Evolutionary conservation across 305 asterid genomes (phyloP).

Genomic region (Fraxinus angustifolia): DNA sequence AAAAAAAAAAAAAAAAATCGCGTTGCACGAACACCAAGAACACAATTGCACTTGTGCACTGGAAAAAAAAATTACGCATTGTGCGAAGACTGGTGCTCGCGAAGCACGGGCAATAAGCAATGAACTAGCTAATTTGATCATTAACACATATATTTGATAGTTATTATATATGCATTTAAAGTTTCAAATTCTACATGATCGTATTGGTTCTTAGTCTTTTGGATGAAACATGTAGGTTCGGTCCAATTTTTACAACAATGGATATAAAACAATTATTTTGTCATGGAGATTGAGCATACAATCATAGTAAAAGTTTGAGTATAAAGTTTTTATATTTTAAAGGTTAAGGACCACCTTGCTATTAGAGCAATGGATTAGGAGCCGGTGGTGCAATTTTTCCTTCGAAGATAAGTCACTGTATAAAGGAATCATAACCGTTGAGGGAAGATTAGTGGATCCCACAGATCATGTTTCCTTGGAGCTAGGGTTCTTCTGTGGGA

Average conservation of each 20-base stretch:
- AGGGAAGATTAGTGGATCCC: neutral
- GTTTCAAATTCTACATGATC: neutral
- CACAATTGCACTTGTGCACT: no score
- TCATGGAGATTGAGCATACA: neutral
- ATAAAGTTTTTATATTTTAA: no score
- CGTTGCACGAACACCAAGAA: no score
- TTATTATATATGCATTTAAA: no score
- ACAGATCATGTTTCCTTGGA: neutral
- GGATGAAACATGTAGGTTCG: neutral
- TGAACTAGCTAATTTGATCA: neutral
- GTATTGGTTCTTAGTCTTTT: neutral
- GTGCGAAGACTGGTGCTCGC: no score
- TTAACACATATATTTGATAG: neutral
- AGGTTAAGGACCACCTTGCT: neutral
- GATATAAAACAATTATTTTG: no score
- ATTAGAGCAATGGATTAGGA: neutral
- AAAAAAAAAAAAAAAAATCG: no score
- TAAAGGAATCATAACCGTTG: neutral
- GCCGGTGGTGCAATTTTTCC: neutral
- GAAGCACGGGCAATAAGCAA: no score
- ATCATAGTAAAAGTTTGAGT: neutral
- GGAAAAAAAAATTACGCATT: no score
- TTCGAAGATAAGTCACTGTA: neutral
- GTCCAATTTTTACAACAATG: neutral
- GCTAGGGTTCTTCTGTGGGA: neutral